Base-by-base conservation (phyloP, 345 rosid species). In the Schrenkiella parvula region DNA sequence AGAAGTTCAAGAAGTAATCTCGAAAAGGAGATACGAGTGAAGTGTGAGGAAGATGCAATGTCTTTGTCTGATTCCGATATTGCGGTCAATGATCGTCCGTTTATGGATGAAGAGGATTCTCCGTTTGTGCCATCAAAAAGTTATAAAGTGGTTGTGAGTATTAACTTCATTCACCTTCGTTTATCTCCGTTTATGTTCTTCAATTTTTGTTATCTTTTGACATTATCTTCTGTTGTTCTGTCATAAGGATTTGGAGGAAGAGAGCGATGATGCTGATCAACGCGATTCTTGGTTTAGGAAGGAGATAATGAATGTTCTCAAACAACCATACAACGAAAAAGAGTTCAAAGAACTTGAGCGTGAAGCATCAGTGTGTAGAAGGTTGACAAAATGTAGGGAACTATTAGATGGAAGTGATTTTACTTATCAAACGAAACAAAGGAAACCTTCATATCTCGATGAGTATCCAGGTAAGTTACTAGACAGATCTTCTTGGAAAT, bases 401-500 rank as follows among this genome's bases (percentile, higher is more conserved):
- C 54, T 82, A 26, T 86, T 83, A 41, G 46, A 67, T 69, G 86
- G 88, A 69, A 51, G 67, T 32, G 72, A 31, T 0, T 34, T 34
- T 61, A 0, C 8, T 15, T 75, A 19, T 73, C 0, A 13, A 1
- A 41, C 61, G 1, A 5, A 48, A 1, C 5, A 18, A 58, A 0
- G 3, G 15, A 81, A 74, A 38, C 75, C 77, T 66, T 92, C 98
- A 18, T 88, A 78, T 76, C 83, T 88, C 25, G 89, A 88, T 8
- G 15, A 4, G 38, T 67, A 78, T 56, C 31, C 53, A 4, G 87
- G 96, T 85, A 74, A 70, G 66, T 63, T 19, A 59, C 61, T 17
- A 32, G 2, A 47, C 66, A 47, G 3, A n/a, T 38, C 39, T 67
- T 51, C 14, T 47, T 67, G 44, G 1, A 66, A 26, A 22, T 10